Conservation (phyloP, 2,329 filamentous ascomycete species). For the Venturiaceae sp. region DNA sequence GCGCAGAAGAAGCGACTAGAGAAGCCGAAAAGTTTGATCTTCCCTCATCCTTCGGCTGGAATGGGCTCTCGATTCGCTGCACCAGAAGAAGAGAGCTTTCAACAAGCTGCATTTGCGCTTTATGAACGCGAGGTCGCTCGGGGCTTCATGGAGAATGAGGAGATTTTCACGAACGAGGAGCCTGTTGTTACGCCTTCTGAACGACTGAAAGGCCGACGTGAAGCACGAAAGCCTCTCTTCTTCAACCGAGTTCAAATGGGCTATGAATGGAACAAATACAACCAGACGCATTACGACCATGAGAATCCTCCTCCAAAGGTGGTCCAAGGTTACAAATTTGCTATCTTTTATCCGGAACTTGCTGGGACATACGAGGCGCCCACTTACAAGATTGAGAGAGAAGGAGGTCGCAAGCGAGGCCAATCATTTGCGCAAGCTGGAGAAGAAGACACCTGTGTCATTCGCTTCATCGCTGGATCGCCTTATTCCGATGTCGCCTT, state of each 20-base stretch:
- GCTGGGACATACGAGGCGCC: constrained; percentile 92
- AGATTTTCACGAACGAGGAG: constrained; percentile 90
- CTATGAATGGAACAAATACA: constrained; percentile 99
- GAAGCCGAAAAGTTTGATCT: constrained; percentile 21
- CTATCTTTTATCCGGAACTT: constrained; percentile 96
- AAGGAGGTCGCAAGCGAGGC: constrained; percentile 78
- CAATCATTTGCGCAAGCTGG: constrained; percentile 90
- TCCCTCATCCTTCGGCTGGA: constrained; percentile 33
- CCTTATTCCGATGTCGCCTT: constrained; percentile 97
- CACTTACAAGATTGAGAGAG: constrained; percentile 90
- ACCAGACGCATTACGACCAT: constrained; percentile 98
- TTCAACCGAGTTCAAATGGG: constrained; percentile 99
- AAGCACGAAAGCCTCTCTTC: constrained; percentile 85
- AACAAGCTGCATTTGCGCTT: constrained; percentile 74
- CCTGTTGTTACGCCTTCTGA: constrained; percentile 54
- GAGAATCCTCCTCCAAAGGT: constrained; percentile 97
- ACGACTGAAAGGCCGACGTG: constrained; percentile 68
- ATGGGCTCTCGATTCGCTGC: constrained; percentile 61
- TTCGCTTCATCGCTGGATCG: constrained; percentile 88
- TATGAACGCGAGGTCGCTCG: constrained; percentile 90
- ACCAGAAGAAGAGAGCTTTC: constrained; percentile 67
- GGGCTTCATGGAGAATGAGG: constrained; percentile 86
- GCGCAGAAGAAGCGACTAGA: constrained; percentile 31
- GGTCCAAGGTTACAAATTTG: constrained; percentile 98
- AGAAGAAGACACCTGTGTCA: constrained; percentile 93